Evolutionary conservation across 164 flowering plant genomes (phyloP), one percentile per base, ranked within the genome.

Genomic region (Kingdonia uniflora): DNA sequence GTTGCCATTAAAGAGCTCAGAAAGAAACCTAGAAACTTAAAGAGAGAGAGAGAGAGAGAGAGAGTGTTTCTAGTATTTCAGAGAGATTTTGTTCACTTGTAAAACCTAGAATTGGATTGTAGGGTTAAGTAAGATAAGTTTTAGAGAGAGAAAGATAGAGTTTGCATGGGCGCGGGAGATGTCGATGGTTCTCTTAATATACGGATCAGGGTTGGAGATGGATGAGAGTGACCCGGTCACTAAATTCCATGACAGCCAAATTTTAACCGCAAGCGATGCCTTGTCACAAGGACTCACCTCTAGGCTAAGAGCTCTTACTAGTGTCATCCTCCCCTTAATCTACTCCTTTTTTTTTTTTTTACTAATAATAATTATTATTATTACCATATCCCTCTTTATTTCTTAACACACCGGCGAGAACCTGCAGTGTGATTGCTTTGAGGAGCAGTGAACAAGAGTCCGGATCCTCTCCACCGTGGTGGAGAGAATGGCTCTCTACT

Each of bases 151-250:
- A 20, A 44, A 48, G 54, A 44, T 12, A 46, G 19, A 48, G 57
- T 55, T 59, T 65, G 68, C 60, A 59, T 59, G 58, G 64, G 64
- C 35, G 55, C 59, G 58, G 57, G 63, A 54, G 59, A 42, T 19
- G 22, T 40, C 2, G 41, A 38, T 1, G 2, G 40, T 37, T 7
- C 40, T 37, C 40, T 37, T 37, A 37, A 37, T 7, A 13, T 7
- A 37, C 11, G 7, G 13, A 7, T 37, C 40, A 13, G 40, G 7
- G 40, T 7, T 7, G 40, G 40, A 13, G 13, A 37, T 7, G 40
- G 40, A 13, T 37, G 40, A 37, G 40, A 37, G 40, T 7, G 42
- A 20, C 63, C 16, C 39, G 37, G 16, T 48, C 49, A 24, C 24
- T 14, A 11, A 11, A 6, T 12, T 33, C 19, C 29, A 4, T 56